Evolutionary conservation across 495 filamentous ascomycete species (phyloP), one percentile per base, ranked within the genome.

Genomic region (Podospora anserina): DNA sequence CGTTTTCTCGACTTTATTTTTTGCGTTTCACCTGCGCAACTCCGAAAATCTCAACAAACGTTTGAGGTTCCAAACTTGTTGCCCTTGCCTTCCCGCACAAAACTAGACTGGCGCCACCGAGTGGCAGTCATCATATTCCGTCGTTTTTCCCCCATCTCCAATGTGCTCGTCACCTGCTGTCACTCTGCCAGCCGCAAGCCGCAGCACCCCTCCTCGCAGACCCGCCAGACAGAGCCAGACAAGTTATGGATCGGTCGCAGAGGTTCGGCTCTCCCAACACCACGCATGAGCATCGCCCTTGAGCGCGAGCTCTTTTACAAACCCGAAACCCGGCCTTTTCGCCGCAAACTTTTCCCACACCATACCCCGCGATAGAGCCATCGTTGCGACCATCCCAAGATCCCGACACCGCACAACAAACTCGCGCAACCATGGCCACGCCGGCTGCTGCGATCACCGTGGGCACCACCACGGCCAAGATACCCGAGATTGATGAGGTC

Each of bases 201-300:
- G 75, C 64, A 68, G 72, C 72, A 67, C 70, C 72, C 72, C 69
- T 70, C 71, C 58, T 65, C 70, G 32, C 63, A 70, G 63, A 68
- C 61, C 62, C 72, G 69, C 69, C 69, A 23, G 63, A 66, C 59
- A 62, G 57, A 66, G 61, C 62, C 34, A 63, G 16, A 53, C 68
- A 60, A 78, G 73, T 73, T 73, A 78, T 78, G 76, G 76, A 78
- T 71, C 74, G 70, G 60, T 62, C 56, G 72, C 74, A 68, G 63
- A 68, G 58, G 55, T 55, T 55, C 66, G 65, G 53, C 55, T 71
- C 65, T 63, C 64, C 65, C 27, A 28, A 44, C 16, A 63, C 61
- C 61, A 68, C 54, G 68, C 65, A 74, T 77, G 75, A 77, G 71
- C 70, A 27, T n/a, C 67, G 66, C 66, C 64, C 65, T 61, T 70